These are phyloP conservation scores for Aspergillus nomiae DNA, from an alignment of 2,329 filamentous ascomycete genomes.

Conservation along the genomic window DNA sequence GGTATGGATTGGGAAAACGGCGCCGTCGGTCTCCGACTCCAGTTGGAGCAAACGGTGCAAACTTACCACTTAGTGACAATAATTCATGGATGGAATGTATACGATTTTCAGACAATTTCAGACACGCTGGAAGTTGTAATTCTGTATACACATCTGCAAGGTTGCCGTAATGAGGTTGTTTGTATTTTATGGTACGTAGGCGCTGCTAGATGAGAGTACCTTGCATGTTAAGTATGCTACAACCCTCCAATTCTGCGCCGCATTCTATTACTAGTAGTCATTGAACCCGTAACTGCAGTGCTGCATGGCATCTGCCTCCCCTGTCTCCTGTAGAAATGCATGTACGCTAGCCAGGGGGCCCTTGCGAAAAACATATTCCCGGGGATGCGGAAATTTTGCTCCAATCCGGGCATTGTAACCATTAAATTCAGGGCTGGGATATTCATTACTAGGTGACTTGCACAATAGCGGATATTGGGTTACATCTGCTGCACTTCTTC, in stretches of 20 bases:
- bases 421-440: background rate
- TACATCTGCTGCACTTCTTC: no score
- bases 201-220: background rate
- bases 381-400: background rate
- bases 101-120: background rate
- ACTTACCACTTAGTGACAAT: conserved; percentile 4
- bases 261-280: background rate
- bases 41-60: conserved; percentile 28
- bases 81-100: background rate
- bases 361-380: background rate
- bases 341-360: background rate
- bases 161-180: background rate
- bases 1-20: background rate
- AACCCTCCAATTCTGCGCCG: background rate
- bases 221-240: background rate
- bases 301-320: background rate
- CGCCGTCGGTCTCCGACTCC: background rate
- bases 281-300: background rate
- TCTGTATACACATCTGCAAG: background rate
- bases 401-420: background rate
- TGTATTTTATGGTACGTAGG: background rate
- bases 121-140: background rate
- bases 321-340: background rate
- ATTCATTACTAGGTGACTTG: no score
- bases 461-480: no score